Evolutionary conservation across 2,329 filamentous ascomycete genomes (phyloP).

Genomic region (Xylaria sp.): DNA sequence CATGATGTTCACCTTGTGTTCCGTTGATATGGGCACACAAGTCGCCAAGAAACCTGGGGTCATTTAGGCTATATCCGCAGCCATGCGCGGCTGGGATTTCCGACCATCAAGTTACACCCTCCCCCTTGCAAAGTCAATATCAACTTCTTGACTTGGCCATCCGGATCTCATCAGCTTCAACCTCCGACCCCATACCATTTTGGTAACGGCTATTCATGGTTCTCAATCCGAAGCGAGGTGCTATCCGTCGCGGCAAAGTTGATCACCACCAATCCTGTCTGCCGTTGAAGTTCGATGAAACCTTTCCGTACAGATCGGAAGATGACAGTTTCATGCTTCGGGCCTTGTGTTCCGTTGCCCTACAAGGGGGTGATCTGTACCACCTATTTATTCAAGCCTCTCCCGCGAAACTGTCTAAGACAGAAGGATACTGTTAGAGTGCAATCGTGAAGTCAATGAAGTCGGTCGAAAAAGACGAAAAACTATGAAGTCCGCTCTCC

Average conservation of each 20-base stretch:
- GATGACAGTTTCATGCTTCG: conserved; percentile 10
- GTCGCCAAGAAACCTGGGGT: background rate
- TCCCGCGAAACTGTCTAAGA: background rate
- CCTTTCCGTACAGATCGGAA: conserved; percentile 10
- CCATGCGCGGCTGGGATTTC: background rate
- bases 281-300: conserved; percentile 1
- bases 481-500: conserved; percentile 32
- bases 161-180: background rate
- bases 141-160: background rate
- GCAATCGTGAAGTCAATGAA: background rate
- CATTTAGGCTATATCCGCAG: background rate
- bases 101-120: background rate
- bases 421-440: background rate
- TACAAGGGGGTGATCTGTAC: conserved; percentile 4
- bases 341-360: conserved; percentile 9
- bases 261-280: background rate
- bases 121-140: background rate
- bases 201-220: background rate
- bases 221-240: background rate
- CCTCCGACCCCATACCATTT: background rate
- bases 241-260: background rate
- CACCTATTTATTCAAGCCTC: conserved; percentile 1
- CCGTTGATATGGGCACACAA: background rate
- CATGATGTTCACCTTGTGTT: background rate
- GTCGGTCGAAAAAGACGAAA: conserved; percentile 7